phyloP scores from a whole-genome alignment of 2,329 filamentous ascomycete species.

The Aureobasidium subglaciale region DNA sequence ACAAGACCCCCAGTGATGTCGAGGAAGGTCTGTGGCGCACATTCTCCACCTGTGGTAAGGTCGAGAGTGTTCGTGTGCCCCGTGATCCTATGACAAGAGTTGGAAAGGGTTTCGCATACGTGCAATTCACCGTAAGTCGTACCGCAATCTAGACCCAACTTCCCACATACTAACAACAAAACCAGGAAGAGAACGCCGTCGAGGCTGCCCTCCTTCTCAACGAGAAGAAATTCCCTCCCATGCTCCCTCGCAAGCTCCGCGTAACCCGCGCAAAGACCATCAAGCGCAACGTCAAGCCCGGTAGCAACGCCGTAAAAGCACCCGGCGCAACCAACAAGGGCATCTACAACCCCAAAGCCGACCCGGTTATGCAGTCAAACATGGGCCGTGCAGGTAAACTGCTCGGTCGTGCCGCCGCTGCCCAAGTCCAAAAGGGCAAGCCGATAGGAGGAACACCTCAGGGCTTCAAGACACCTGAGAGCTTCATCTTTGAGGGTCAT shows the following conservation, averaged over 20 bases:
- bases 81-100: conserved; percentile 85
- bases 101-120: conserved; percentile 95
- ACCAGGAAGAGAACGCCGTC: conserved; percentile 68
- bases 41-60: conserved; percentile 68
- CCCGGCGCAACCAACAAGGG: conserved; percentile 15
- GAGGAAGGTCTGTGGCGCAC: conserved; percentile 89
- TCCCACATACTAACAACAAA: neutral
- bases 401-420: conserved; percentile 60
- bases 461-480: conserved; percentile 54
- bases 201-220: conserved; percentile 84
- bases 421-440: conserved; percentile 10
- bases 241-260: conserved; percentile 82
- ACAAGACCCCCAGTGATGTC: conserved; percentile 67
- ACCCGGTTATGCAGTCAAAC: conserved; percentile 61
- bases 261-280: conserved; percentile 78
- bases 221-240: conserved; percentile 86
- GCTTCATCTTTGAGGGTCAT: conserved; percentile 74
- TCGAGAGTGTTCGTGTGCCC: conserved; percentile 90
- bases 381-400: conserved; percentile 69
- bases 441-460: conserved; percentile 10
- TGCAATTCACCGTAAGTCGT: conserved; percentile 64
- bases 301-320: conserved; percentile 16
- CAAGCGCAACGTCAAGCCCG: conserved; percentile 40
- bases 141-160: neutral
- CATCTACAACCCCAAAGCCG: conserved; percentile 61